A percentile compares a stretch with the other conserved stretches of the same genome.
Evolutionary conservation across 2,329 filamentous ascomycete genomes (phyloP).

Genomic region (Proliferodiscus dingleyae): DNA sequence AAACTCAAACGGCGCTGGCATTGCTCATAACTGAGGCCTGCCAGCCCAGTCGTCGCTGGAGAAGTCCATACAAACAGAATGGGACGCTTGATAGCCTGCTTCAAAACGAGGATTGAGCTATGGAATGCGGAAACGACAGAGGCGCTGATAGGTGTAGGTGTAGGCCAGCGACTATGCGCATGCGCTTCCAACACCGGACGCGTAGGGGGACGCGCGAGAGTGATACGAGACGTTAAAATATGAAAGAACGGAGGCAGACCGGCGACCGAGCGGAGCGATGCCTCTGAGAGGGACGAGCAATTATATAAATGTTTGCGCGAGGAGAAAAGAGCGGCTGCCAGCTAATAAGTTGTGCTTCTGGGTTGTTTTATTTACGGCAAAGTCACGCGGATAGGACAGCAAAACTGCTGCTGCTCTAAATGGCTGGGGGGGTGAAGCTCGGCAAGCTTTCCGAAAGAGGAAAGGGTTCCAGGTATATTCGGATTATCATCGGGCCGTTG

Average conservation of each 20-base stretch:
- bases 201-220: background rate
- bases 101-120: background rate
- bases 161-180: background rate
- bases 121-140: background rate
- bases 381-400: background rate
- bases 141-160: background rate
- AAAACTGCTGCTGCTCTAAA: background rate
- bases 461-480: too few species aligned
- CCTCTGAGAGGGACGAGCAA: too few species aligned
- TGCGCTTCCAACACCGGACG: too few species aligned
- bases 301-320: too few species aligned
- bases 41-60: background rate
- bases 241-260: too few species aligned
- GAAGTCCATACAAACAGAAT: slow-evolving; percentile 1
- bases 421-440: background rate
- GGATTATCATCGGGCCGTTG: background rate
- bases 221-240: too few species aligned
- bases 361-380: too few species aligned
- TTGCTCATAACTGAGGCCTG: slow-evolving; percentile 5
- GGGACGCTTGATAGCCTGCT: background rate
- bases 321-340: too few species aligned
- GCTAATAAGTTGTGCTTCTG: too few species aligned
- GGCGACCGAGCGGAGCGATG: too few species aligned
- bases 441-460: background rate
- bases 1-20: slow-evolving; percentile 1